phyloP scores from a whole-genome alignment of 495 filamentous ascomycete species.

The Penicillium pancosmium region DNA sequence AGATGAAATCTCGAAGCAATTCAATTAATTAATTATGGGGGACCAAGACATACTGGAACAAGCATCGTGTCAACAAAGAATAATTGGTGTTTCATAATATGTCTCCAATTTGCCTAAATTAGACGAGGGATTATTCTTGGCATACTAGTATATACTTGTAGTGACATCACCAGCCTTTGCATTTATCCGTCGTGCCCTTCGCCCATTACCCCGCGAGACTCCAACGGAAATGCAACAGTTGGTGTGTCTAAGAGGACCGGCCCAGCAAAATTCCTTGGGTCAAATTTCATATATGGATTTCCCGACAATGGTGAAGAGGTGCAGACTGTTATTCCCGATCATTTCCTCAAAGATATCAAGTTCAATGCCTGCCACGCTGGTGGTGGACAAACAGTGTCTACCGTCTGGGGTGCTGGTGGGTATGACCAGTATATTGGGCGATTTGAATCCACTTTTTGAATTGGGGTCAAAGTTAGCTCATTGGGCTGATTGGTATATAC shows the following conservation, averaged over 20 bases:
- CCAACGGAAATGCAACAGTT: conserved; percentile 17
- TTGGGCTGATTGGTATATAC: too few species aligned
- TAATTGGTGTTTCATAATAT: too few species aligned
- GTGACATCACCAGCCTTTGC: too few species aligned
- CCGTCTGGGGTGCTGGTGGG: conserved; percentile 29
- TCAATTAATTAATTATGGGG: too few species aligned
- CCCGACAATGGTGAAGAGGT: conserved; percentile 27
- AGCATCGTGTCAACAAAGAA: too few species aligned
- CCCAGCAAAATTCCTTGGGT: conserved; percentile 26
- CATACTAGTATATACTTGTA: too few species aligned
- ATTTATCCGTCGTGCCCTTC: too few species aligned
- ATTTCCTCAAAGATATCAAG: conserved; percentile 27
- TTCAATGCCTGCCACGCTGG: conserved; percentile 25
- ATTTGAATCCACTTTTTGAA: conserved; percentile 33
- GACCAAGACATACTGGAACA: too few species aligned
- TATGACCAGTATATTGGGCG: conserved; percentile 29
- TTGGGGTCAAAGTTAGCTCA: too few species aligned
- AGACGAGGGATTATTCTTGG: too few species aligned
- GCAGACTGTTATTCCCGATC: conserved; percentile 23
- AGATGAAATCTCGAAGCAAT: too few species aligned
- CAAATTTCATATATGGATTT: conserved; percentile 40
- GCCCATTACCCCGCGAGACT: not conserved
- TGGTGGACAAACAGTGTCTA: conserved; percentile 22
- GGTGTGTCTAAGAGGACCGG: conserved; percentile 15
- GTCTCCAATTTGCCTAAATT: too few species aligned